phyloP scores from a whole-genome alignment of 1,284 basidiomycete genomes.

The Chiua sp. region DNA sequence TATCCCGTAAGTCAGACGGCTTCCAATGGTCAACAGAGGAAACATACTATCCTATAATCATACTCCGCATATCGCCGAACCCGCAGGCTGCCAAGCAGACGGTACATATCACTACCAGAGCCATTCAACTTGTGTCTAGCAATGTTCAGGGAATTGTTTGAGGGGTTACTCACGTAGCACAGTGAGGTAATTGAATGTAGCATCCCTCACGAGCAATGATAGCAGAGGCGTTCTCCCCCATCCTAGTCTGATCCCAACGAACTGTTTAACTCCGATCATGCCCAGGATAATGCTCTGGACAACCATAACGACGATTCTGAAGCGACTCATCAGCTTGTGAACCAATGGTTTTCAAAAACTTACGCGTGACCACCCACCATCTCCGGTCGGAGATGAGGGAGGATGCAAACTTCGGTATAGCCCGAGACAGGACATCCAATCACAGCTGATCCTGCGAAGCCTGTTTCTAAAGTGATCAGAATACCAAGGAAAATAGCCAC shows the following conservation, averaged over 20 bases:
- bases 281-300: conserved; percentile 16
- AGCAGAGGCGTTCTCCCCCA: conserved; percentile 20
- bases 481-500: conserved; percentile 11
- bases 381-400: background rate
- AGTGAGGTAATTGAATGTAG: conserved; percentile 10
- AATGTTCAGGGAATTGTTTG: background rate
- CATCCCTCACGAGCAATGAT: conserved; percentile 25
- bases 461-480: conserved; percentile 16
- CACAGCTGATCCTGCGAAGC: background rate
- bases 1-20: background rate
- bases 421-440: background rate
- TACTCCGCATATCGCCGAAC: conserved; percentile 6
- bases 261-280: conserved; percentile 15
- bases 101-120: conserved; percentile 9
- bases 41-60: conserved; percentile 13
- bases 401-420: conserved; percentile 20
- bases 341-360: background rate
- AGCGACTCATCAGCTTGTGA: background rate
- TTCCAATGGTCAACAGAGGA: background rate
- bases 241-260: conserved; percentile 4
- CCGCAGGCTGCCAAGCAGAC: background rate
- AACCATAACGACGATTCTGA: conserved; percentile 3
- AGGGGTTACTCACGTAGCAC: conserved; percentile 21
- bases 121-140: background rate
- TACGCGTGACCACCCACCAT: background rate